phyloP scores from a whole-genome alignment of 257 asterid species.

The Gynochthodes officinalis region DNA sequence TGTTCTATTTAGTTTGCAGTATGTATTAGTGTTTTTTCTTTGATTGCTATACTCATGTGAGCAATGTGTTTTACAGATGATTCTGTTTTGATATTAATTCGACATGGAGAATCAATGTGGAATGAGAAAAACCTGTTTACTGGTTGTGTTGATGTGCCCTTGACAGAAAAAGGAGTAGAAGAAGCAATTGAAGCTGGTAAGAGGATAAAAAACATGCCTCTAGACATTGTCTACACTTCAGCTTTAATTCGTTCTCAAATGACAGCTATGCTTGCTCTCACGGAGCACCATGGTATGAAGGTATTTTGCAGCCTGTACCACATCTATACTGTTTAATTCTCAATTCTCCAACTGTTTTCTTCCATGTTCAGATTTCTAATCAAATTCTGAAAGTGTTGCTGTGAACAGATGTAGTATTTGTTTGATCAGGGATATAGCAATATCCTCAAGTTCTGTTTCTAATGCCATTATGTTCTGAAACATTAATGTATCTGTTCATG shows the following conservation, averaged over 20 bases:
- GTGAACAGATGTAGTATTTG: neutral
- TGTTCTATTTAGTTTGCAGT: neutral
- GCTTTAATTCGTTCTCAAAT: slow-evolving; percentile 88
- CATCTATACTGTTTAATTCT: neutral
- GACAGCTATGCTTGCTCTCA: slow-evolving; percentile 94
- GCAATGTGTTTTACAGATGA: slow-evolving; percentile 43
- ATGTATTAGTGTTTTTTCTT: neutral
- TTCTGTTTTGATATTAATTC: slow-evolving; percentile 64
- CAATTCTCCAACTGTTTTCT: too few relatives aligned
- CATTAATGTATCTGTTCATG: neutral
- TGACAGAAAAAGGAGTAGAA: slow-evolving; percentile 73
- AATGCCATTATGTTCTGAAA: too few relatives aligned
- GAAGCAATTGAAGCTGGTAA: slow-evolving; percentile 96
- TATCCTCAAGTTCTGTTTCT: neutral
- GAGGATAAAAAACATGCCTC: slow-evolving; percentile 67
- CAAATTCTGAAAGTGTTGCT: neutral
- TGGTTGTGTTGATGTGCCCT: slow-evolving; percentile 92
- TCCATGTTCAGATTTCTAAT: neutral
- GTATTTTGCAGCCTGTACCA: slow-evolving; percentile 27
- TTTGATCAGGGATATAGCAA: neutral
- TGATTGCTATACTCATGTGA: slow-evolving; percentile 6
- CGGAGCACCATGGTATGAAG: slow-evolving; percentile 79
- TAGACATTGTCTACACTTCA: slow-evolving; percentile 76
- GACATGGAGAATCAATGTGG: slow-evolving; percentile 99
- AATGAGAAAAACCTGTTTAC: slow-evolving; percentile 90